Conservation (phyloP, 257 asterid species). For the Lycium barbarum region DNA sequence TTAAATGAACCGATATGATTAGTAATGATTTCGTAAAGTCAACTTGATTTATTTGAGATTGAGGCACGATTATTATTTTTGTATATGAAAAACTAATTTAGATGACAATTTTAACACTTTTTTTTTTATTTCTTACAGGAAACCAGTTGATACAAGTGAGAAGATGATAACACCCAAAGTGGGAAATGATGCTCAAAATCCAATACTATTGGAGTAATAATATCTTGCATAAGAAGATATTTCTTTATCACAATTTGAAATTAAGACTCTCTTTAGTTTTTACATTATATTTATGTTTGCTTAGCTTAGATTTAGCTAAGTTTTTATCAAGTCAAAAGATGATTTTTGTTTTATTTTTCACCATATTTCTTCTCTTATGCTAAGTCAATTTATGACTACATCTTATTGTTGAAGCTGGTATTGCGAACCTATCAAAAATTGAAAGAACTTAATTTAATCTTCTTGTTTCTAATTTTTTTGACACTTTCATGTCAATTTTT, state of each 20-base stretch:
- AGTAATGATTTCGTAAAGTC: not conserved
- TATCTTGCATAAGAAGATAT: not conserved
- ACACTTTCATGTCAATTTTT: not conserved
- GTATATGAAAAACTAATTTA: not conserved
- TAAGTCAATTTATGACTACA: not conserved
- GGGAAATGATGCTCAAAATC: slow-evolving; percentile 44
- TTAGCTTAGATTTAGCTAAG: not conserved
- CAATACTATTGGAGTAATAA: slow-evolving; percentile 43
- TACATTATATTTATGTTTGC: not conserved
- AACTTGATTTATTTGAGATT: not conserved
- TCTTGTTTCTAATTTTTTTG: not conserved
- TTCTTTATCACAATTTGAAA: not conserved
- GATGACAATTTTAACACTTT: not conserved
- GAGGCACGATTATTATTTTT: not conserved
- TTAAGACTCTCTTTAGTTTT: not conserved
- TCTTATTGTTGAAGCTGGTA: not conserved
- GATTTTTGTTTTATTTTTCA: not conserved
- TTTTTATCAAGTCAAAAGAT: not conserved
- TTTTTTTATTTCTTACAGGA: slow-evolving; percentile 42
- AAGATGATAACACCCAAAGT: slow-evolving; percentile 42
- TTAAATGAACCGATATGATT: not conserved
- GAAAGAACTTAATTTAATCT: not conserved
- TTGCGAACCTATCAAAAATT: not conserved
- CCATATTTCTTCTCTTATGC: not conserved
- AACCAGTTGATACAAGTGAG: slow-evolving; percentile 41